phyloP scores from a whole-genome alignment of 306 rosid genomes.

The Quercus bicolor region DNA sequence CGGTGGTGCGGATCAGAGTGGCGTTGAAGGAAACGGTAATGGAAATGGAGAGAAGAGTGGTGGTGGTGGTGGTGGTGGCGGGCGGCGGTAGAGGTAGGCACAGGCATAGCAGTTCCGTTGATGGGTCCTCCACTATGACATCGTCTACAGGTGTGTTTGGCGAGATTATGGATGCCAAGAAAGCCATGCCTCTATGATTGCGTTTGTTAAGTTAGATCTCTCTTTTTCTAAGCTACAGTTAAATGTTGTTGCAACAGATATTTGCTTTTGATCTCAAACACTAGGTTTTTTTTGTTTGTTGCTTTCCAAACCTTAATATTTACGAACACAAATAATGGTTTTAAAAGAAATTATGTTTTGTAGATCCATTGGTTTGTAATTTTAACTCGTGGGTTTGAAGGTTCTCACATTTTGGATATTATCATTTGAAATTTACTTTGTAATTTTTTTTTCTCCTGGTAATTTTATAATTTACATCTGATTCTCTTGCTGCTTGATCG shows the following conservation, averaged over 20 bases:
- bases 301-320: too few species aligned
- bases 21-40: slow-evolving; percentile 3
- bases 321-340: too few species aligned
- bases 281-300: too few species aligned
- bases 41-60: slow-evolving; percentile 59
- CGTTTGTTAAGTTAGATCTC: not conserved
- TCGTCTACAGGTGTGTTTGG: slow-evolving; percentile 69
- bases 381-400: not conserved
- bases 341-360: not conserved
- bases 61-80: not conserved
- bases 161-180: slow-evolving; percentile 94
- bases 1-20: slow-evolving; percentile 39
- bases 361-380: not conserved
- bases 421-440: not conserved
- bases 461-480: not conserved
- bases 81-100: slow-evolving; percentile 46
- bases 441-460: not conserved
- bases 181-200: slow-evolving; percentile 75
- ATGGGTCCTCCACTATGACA: slow-evolving; percentile 46
- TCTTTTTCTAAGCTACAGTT: not conserved
- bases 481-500: not conserved
- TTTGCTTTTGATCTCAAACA: too few species aligned
- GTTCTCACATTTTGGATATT: not conserved
- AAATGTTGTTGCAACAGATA: not conserved
- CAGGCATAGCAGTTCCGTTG: slow-evolving; percentile 78